Evolutionary conservation across 1,284 basidiomycete genomes (phyloP).

Genomic region (Malassezia sp.): DNA sequence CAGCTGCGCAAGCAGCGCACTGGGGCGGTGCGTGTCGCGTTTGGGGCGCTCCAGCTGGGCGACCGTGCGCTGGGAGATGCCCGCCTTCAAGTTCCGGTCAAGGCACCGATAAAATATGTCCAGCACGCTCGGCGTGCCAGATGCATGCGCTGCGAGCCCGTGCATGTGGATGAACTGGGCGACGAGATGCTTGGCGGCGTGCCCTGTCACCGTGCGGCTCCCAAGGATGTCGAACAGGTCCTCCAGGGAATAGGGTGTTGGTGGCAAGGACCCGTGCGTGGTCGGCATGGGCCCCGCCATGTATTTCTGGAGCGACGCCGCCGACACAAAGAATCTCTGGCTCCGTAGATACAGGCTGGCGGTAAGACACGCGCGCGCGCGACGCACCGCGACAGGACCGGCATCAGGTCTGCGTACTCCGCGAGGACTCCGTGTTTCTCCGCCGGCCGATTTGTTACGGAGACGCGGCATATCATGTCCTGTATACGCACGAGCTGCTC

Average conservation of each 20-base stretch:
- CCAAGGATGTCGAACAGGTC: slow-evolving; percentile 12
- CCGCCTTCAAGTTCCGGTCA: slow-evolving; percentile 30
- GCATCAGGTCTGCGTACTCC: background rate
- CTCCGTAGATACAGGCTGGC: slow-evolving; percentile 1
- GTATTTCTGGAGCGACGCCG: background rate
- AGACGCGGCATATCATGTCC: background rate
- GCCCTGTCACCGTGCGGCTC: slow-evolving; percentile 18
- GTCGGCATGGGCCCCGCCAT: background rate
- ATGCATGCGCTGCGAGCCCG: slow-evolving; percentile 19
- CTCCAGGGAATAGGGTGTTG: too few species aligned
- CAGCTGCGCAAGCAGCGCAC: background rate
- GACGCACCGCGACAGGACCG: slow-evolving; percentile 7
- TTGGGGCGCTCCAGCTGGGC: background rate
- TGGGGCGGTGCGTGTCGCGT: background rate
- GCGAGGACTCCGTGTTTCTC: background rate
- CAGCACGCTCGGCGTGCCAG: slow-evolving; percentile 1
- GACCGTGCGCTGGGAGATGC: slow-evolving; percentile 21
- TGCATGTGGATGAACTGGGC: slow-evolving; percentile 19
- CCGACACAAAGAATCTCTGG: slow-evolving; percentile 1
- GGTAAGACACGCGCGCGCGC: too few species aligned
- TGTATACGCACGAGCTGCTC: background rate
- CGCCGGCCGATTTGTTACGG: background rate
- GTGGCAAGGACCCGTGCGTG: too few species aligned
- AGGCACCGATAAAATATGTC: slow-evolving; percentile 30
- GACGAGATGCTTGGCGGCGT: slow-evolving; percentile 19